Conservation (phyloP, 768 basidiomycete genomes). For the Suillus placidus region DNA sequence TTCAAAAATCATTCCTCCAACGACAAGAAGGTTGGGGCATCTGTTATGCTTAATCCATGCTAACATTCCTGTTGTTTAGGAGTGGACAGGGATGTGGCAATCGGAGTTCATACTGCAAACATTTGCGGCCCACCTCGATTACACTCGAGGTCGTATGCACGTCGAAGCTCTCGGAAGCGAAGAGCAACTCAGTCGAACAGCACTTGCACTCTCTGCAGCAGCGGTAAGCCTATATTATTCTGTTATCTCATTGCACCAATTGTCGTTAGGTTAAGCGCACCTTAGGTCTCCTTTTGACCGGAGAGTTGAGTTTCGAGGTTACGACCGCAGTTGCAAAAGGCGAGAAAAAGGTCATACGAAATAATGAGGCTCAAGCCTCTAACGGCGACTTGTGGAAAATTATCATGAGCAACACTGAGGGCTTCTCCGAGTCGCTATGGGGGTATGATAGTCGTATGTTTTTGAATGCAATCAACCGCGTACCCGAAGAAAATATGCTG, state of each 20-base stretch:
- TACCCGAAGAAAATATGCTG: not conserved
- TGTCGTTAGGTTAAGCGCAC: not conserved
- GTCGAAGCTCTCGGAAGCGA: too few relatives aligned
- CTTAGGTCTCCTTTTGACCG: not conserved
- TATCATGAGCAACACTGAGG: not conserved
- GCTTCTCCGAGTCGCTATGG: slow-evolving; percentile 2
- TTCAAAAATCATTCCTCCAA: not conserved
- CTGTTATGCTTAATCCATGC: too few relatives aligned
- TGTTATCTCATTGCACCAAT: not conserved
- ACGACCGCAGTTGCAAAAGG: not conserved
- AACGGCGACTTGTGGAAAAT: not conserved
- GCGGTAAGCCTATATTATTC: slow-evolving; percentile 2
- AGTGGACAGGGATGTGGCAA: slow-evolving; percentile 16
- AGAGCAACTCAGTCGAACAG: not conserved
- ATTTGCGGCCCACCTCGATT: slow-evolving; percentile 6
- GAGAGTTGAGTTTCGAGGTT: not conserved
- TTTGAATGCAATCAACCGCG: not conserved
- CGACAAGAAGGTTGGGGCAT: not conserved
- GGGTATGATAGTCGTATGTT: not conserved
- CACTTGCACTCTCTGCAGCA: slow-evolving; percentile 16
- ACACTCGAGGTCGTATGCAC: slow-evolving; percentile 2
- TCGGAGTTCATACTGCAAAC: not conserved
- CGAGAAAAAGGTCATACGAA: not conserved
- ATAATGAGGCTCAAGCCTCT: not conserved
- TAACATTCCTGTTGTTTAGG: slow-evolving; percentile 11